Evolutionary conservation across 2,329 filamentous ascomycete species (phyloP).

Genomic region (Scedosporium aurantiacum): DNA sequence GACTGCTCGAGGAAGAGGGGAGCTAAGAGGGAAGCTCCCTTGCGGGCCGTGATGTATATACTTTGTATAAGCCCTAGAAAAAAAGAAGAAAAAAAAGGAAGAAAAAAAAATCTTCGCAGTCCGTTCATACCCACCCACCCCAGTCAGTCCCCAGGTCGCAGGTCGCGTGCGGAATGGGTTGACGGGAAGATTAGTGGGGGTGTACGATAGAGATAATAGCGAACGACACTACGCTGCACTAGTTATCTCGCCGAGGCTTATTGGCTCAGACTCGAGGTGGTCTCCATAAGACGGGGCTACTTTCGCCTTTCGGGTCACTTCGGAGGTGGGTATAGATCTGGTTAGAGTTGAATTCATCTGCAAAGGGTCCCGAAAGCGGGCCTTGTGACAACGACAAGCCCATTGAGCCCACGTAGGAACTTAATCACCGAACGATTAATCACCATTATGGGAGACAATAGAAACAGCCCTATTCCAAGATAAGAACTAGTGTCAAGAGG

Average conservation of each 20-base stretch:
- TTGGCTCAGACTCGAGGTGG: not conserved
- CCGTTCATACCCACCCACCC: not conserved
- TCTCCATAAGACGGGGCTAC: not conserved
- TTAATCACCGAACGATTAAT: not conserved
- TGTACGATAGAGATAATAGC: not conserved
- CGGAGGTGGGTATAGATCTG: not conserved
- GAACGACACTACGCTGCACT: not conserved
- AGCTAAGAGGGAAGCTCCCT: not conserved
- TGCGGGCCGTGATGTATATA: not conserved
- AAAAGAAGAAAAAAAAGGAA: not conserved
- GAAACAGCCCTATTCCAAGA: not conserved
- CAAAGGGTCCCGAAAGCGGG: not conserved
- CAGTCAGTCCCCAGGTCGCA: not conserved
- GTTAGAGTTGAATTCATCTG: not conserved
- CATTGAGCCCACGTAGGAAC: not conserved
- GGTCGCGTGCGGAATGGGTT: not conserved
- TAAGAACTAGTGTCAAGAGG: too few relatives aligned
- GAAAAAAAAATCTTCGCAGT: not conserved
- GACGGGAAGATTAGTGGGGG: not conserved
- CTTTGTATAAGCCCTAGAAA: not conserved
- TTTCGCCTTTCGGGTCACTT: not conserved
- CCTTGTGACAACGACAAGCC: not conserved
- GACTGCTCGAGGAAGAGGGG: not conserved
- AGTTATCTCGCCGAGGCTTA: not conserved
- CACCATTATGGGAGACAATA: not conserved